Evolutionary conservation across 306 rosid species (phyloP), one percentile per base, ranked within the genome.

Genomic region (Calophaca sinica): DNA sequence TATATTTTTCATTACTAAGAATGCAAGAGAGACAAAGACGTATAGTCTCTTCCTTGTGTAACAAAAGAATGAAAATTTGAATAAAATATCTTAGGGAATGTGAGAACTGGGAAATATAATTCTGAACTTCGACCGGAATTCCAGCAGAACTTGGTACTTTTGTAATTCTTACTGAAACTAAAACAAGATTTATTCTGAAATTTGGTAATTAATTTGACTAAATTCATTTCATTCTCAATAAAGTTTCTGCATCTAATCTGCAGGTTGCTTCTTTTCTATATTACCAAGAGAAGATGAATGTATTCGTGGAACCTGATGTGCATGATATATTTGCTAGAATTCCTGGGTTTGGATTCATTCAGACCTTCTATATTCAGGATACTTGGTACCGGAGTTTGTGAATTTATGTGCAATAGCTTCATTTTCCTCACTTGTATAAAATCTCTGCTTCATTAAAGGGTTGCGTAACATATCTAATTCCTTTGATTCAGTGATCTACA

Each of bases 261-360:
- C 81, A 92, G 99, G 97, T 84, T 73, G 96, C 96, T 68, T 90
- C 88, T 57, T 94, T 80, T 82, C 80, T 94, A 81, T 87, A 90
- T 84, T 72, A 88, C 84, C 87, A 92, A 85, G 97, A 94, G 85
- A 90, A 90, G 68, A 94, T 94, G 96, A 88, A 81, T 46, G 89
- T 94, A 59, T 85, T 94, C 7, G 97, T 94, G 76, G 99, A 94
- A 84, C 99, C 97, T 54, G 96, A 90, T 54, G 97, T 92, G 57
- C 99, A 94, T 67, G 98, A 94, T 79, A 84, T 87, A 77, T 94
- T 94, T 80, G 91, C 97, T 9, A 86, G 96, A 86, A 88, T 94
- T 81, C 91, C 99, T 20, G 99, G 99, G 62, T 94, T 94, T 72
- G 99, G 96, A 85, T 94, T 88, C 86, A 89, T 94, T 78, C 99